Evolutionary conservation across 2,329 filamentous ascomycete species (phyloP).

Genomic region (Whalleya microplaca): DNA sequence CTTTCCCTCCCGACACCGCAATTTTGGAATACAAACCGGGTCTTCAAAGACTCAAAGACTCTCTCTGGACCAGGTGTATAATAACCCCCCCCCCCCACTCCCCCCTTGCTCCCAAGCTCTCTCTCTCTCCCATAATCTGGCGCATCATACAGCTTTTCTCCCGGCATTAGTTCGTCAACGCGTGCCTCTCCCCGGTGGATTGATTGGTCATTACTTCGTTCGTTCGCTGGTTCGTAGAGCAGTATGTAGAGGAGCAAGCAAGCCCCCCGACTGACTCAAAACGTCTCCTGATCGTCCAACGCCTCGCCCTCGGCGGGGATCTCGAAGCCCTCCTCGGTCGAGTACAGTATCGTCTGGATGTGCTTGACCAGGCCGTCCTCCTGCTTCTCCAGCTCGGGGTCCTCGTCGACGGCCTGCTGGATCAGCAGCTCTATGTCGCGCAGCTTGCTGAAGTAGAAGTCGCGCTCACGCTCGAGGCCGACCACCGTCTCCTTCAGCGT

Average conservation of each 20-base stretch:
- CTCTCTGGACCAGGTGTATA: constrained; percentile 10
- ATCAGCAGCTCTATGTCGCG: constrained; percentile 94
- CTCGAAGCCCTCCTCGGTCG: constrained; percentile 91
- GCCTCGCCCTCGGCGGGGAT: constrained; percentile 80
- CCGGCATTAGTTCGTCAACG: constrained; percentile 24
- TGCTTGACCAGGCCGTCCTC: constrained; percentile 91
- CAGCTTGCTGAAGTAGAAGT: constrained; percentile 99
- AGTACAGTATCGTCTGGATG: constrained; percentile 96
- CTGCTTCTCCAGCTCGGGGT: constrained; percentile 91
- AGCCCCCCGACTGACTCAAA: constrained; percentile 52
- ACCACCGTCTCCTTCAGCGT: constrained; percentile 94
- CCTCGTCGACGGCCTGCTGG: constrained; percentile 89
- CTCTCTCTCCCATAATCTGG: constrained; percentile 10
- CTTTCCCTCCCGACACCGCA: constrained; percentile 10
- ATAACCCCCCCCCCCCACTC: too few relatives aligned
- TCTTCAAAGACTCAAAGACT: constrained; percentile 2
- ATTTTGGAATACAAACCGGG: constrained; percentile 12
- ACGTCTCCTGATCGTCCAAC: constrained; percentile 79
- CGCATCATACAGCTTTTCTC: constrained; percentile 20
- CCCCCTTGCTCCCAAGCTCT: background rate
- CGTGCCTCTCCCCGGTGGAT: constrained; percentile 4
- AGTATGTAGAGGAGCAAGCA: too few relatives aligned
- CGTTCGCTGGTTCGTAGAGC: background rate
- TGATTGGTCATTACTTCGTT: constrained; percentile 30
- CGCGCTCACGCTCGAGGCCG: constrained; percentile 91